Percentiles rank a stretch among this genome's conserved stretches.
These are phyloP conservation scores for Toxicodendron radicans DNA, from an alignment of 345 rosid species.

Conservation along the genomic window DNA sequence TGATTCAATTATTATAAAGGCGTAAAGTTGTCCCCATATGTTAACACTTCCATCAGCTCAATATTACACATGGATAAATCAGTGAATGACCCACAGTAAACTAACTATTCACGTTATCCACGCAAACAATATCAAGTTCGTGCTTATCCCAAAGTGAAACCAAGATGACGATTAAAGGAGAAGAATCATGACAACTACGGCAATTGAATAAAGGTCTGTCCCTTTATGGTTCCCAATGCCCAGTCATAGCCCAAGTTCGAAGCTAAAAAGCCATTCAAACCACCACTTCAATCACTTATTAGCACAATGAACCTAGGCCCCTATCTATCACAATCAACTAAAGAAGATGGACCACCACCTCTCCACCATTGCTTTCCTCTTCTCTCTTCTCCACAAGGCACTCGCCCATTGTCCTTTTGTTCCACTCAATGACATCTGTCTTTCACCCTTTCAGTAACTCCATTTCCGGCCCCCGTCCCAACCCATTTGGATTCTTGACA, in stretches of 20 bases:
- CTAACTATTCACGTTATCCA: too few relatives aligned
- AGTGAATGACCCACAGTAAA: too few relatives aligned
- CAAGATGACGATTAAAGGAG: conserved; percentile 2
- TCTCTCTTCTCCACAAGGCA: conserved; percentile 18
- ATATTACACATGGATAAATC: too few relatives aligned
- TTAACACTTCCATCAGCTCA: too few relatives aligned
- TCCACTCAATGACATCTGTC: conserved; percentile 26
- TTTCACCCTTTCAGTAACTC: background rate
- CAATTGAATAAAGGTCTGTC: background rate
- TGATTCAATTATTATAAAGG: too few relatives aligned
- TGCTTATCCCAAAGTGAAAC: conserved; percentile 23
- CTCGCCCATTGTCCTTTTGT: conserved; percentile 4
- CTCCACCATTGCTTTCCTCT: conserved; percentile 21
- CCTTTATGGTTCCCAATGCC: conserved; percentile 8
- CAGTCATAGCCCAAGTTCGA: background rate
- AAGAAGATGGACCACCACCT: conserved; percentile 3
- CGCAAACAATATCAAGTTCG: background rate
- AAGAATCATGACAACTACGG: conserved; percentile 1
- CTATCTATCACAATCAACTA: background rate
- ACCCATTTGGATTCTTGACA: too few relatives aligned
- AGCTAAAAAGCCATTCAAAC: background rate
- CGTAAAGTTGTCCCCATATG: too few relatives aligned
- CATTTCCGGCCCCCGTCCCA: background rate
- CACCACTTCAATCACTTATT: background rate
- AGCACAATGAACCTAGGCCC: conserved; percentile 5